Evolutionary conservation across 257 asterid genomes (phyloP).

Genomic region (Hygrophila difformis): DNA sequence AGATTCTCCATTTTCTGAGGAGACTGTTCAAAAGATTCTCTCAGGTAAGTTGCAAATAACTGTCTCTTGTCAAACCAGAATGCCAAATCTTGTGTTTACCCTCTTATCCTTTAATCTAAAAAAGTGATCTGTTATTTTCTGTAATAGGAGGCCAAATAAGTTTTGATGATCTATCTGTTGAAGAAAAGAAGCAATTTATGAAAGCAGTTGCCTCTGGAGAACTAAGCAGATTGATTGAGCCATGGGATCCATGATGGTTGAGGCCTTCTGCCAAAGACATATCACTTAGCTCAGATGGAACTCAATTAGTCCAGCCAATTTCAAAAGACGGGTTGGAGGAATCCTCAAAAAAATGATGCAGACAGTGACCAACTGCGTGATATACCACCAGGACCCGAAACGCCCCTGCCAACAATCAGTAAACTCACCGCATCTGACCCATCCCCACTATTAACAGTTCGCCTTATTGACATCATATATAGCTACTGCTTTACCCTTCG

Average conservation of each 20-base stretch:
- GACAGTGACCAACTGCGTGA: slow-evolving; percentile 28
- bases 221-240: slow-evolving; percentile 73
- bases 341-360: slow-evolving; percentile 20
- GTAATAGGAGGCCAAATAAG: slow-evolving; percentile 39
- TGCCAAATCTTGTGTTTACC: not conserved
- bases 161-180: slow-evolving; percentile 52
- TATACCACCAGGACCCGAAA: slow-evolving; percentile 67
- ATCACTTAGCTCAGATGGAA: slow-evolving; percentile 58
- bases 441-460: slow-evolving; percentile 71
- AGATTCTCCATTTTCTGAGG: slow-evolving; percentile 53
- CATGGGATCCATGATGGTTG: slow-evolving; percentile 98
- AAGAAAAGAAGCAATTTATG: slow-evolving; percentile 55
- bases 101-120: slow-evolving; percentile 10
- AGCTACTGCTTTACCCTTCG: slow-evolving; percentile 80
- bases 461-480: slow-evolving; percentile 68
- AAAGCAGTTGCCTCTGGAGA: slow-evolving; percentile 80
- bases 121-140: not conserved
- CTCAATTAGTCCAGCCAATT: slow-evolving; percentile 59
- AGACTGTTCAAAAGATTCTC: slow-evolving; percentile 64
- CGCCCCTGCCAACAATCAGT: slow-evolving; percentile 42
- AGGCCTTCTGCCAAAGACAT: slow-evolving; percentile 52
- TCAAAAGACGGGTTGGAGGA: slow-evolving; percentile 12
- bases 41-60: slow-evolving; percentile 41
- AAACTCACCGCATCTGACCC: slow-evolving; percentile 56
- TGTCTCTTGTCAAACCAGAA: slow-evolving; percentile 1